Evolutionary conservation across 2,329 filamentous ascomycete species (phyloP), one percentile per base, ranked within the genome.

Genomic region (Phyllosticta capitalensis): DNA sequence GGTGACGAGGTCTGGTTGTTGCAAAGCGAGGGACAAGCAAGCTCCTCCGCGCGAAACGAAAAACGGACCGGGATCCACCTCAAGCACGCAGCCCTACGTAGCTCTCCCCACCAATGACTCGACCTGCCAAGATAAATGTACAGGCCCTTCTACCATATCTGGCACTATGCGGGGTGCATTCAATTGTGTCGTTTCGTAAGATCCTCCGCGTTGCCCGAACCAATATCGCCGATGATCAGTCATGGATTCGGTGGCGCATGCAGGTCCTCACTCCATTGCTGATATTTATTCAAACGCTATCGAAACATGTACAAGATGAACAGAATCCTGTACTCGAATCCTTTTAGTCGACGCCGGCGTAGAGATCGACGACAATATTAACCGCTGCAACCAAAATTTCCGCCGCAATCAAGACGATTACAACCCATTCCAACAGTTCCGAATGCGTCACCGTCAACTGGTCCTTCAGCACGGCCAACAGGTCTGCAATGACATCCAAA

Each of bases 281-380:
- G 5, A 45, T 45, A n/a, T 45, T 45, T 19, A 45, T 45, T 45
- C 14, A 45, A 58, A 19, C 22, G 51, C 50, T 58, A 58, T 28
- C 30, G 50, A 9, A 52, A 59, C 52, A 54, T 61, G 45, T 55
- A 61, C 55, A 61, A 49, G 28, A 55, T 22, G 19, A 28, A 51
- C 2, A 26, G 17, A 55, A 9, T 10, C 17, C 51, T 3, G 5
- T 49, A 45, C 17, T 2, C 45, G 6, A 17, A 21, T 30, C 17
- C 14, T 17, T 17, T 65, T 75, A 83, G 64, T 85, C 80, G 50
- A 83, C 76, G 58, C 81, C 81, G 60, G 88, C 91, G 68, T 95
- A 95, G 65, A 97, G 71, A 73, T 97, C 94, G 33, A 97, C 94
- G 28, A 96, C 82, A 64, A 99, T 97, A 73, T 97, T 97, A 67